Base-by-base conservation (phyloP, 2,329 filamentous ascomycete genomes). In the Curvularia sp. region DNA sequence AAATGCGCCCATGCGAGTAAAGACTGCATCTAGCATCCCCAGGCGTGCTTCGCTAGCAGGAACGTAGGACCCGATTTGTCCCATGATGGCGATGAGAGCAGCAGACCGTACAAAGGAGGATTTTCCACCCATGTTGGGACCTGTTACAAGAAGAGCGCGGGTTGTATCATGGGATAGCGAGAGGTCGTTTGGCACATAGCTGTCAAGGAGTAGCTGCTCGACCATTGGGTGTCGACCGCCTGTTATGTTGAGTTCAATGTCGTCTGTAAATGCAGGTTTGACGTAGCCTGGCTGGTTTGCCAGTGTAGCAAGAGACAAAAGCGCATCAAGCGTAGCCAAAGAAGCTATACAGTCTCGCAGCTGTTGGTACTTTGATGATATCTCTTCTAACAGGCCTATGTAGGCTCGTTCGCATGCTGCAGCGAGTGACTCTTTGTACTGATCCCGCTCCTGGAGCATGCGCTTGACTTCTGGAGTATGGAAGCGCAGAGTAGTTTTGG, bases 101-200 rank as follows among this genome's bases (percentile, higher is more conserved):
- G 96, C 88, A 65, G 93, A 91, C 53, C 95, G 92, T 22, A 99
- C 94, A 76, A 97, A 99, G 57, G 90, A 95, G n/a, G 92, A 97
- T 75, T 99, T 99, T 56, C 95, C 95, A 70, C 95, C 95, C 95
- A 99, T 99, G 80, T 99, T 99, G 30, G 95, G 95, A 0, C 95
- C 95, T 0, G 95, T 99, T 69, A 99, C 89, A 55, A 98, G 88
- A 66, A 97, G 86, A 2, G 92, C 92, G 5, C 91, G 85, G 3
- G 87, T 76, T 1, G 56, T 53, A 22, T 66, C 57, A 30, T 71
- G 85, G n/a, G 86, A 84, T 47, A 98, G 85, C 2, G 85, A 80
- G 10, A 92, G 90, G 69, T 90, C 87, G 78, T 99, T 99, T 47
- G 95, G 94, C 57, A 99, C 96, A 78, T 98, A 99, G 51, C 87